These are phyloP conservation scores for Saccharomycodes ludwigii DNA, from an alignment of 805 yeast species.

Conservation along the genomic window DNA sequence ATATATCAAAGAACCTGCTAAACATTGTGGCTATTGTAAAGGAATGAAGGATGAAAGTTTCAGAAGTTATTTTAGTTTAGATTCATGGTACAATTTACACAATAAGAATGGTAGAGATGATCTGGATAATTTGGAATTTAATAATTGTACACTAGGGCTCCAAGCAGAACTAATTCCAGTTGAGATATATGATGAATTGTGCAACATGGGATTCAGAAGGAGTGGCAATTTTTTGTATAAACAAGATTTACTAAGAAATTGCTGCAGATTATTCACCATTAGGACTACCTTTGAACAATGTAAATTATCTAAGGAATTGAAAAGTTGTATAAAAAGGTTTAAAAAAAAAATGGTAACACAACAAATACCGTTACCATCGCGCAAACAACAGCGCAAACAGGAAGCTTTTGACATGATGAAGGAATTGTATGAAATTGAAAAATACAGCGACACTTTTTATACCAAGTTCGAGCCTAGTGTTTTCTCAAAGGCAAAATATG, in stretches of 20 bases:
- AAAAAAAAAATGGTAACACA: constrained; percentile 14
- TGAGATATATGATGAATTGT: constrained; percentile 45
- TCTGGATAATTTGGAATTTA: constrained; percentile 5
- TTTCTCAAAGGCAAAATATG: constrained; percentile 46
- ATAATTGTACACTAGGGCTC: constrained; percentile 26
- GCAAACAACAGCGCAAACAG: not conserved
- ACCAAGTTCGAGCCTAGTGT: constrained; percentile 42
- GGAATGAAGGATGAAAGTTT: constrained; percentile 31
- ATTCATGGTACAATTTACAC: constrained; percentile 21
- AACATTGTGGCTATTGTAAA: constrained; percentile 65
- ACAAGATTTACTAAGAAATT: constrained; percentile 56
- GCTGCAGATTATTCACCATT: constrained; percentile 74
- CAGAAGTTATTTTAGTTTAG: constrained; percentile 27
- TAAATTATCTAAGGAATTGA: constrained; percentile 49
- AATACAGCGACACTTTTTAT: constrained; percentile 14
- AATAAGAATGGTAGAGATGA: constrained; percentile 1
- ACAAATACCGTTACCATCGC: constrained; percentile 1
- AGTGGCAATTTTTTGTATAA: constrained; percentile 59
- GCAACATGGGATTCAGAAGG: constrained; percentile 68
- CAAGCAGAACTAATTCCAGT: constrained; percentile 34
- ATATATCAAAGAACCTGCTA: constrained; percentile 26
- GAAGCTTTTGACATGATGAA: constrained; percentile 19
- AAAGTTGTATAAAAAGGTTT: constrained; percentile 54
- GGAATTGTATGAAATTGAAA: constrained; percentile 29
- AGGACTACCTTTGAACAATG: constrained; percentile 41